Evolutionary conservation across 129 eudicot species (phyloP), one percentile per base, ranked within the genome.

Genomic region (Ambrosia trifida): DNA sequence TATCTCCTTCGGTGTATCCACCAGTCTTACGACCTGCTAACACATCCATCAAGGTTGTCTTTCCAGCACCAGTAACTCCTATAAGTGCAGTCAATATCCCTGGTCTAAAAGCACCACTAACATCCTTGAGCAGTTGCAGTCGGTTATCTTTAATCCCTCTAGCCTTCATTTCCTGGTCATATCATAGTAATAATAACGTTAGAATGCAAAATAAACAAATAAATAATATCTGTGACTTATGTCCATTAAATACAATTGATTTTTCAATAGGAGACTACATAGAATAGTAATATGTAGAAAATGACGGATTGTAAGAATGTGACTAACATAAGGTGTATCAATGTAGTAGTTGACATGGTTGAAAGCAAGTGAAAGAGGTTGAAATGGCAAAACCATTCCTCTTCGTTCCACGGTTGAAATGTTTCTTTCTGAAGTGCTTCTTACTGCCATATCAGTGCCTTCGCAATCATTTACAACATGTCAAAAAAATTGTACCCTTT

Each of bases 11-110:
- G 12, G 71, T 74, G 43, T 69, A 53, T 33, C 96, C 96, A 54
- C 85, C 80, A 0, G 92, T 89, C 76, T 89, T 89, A 51, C 92
- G 82, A 57, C 96, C 96, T 17, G 94, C 72, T 59, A 89, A 87
- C 64, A 89, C 96, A 71, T 89, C 96, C 38, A 89, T 85, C 63
- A 89, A 85, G 38, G 96, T 89, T 57, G 96, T 89, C 75, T 89
- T 89, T 32, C 96, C 96, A 64, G 96, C 96, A 67, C 96, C 96
- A 77, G 87, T 87, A 30, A 85, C 88, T 36, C 94, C 96, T 85
- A 89, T 79, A 40, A 89, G 68, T 50, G 96, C 96, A n/a, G 94
- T 87, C 68, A 87, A 85, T 74, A 89, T 80, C 46, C 94, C 96
- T 5, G 96, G 91, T n/a, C 83, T 72, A 57, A 89, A 85, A 20